Evolutionary conservation across 352 stramenopile species (phyloP).

Genomic region (Phytophthora tubulina): DNA sequence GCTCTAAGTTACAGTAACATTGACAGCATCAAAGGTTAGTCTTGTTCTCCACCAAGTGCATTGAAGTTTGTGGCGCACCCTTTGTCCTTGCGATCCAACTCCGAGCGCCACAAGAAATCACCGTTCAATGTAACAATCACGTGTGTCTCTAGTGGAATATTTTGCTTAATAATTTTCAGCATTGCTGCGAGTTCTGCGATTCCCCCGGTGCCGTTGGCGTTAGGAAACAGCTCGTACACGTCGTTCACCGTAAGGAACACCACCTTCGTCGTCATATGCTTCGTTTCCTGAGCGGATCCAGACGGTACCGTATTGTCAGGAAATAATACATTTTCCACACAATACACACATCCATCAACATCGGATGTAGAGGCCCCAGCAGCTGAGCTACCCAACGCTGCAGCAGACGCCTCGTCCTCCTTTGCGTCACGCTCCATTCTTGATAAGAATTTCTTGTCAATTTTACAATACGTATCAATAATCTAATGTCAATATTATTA

Average conservation of each 20-base stretch:
- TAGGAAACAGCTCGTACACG: slow-evolving; percentile 74
- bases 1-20: slow-evolving; percentile 38
- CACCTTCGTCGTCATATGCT: slow-evolving; percentile 35
- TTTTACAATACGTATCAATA: too few species aligned
- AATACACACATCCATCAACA: neutral
- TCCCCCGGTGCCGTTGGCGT: slow-evolving; percentile 36
- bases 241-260: slow-evolving; percentile 79
- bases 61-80: slow-evolving; percentile 45
- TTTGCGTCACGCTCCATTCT: slow-evolving; percentile 14
- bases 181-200: slow-evolving; percentile 69
- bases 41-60: neutral
- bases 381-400: neutral
- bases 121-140: slow-evolving; percentile 77
- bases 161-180: slow-evolving; percentile 38
- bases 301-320: slow-evolving; percentile 1
- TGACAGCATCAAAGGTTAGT: slow-evolving; percentile 10
- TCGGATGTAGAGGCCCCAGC: neutral
- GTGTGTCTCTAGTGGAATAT: slow-evolving; percentile 37
- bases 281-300: neutral
- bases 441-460: neutral
- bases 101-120: slow-evolving; percentile 76
- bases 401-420: slow-evolving; percentile 2
- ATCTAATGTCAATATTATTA: too few species aligned
- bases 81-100: slow-evolving; percentile 76
- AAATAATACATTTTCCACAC: slow-evolving; percentile 11